Evolutionary conservation across 805 yeast species (phyloP).

Genomic region (Monosporozyma yasuniensis): DNA sequence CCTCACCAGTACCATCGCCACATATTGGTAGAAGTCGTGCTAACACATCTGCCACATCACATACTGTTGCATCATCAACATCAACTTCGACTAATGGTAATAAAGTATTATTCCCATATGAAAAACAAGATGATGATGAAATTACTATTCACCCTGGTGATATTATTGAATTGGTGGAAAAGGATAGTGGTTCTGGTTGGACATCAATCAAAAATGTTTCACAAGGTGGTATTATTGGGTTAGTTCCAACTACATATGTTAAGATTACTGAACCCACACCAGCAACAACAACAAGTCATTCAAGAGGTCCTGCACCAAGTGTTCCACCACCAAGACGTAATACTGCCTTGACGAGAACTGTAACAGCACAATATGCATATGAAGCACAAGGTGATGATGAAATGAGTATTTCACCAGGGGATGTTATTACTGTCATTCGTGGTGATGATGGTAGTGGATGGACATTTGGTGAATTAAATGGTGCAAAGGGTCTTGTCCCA

Average conservation of each 20-base stretch:
- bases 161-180: constrained; percentile 43
- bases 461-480: constrained; percentile 82
- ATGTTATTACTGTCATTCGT: constrained; percentile 54
- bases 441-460: constrained; percentile 83
- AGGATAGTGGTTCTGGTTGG: constrained; percentile 94
- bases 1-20: background rate
- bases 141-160: constrained; percentile 54
- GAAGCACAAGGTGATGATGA: constrained; percentile 75
- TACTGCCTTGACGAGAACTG: constrained; percentile 31
- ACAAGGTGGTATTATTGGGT: constrained; percentile 46
- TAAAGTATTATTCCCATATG: constrained; percentile 57
- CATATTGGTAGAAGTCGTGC: background rate
- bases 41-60: background rate
- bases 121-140: constrained; percentile 70
- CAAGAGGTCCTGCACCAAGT: constrained; percentile 56
- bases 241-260: constrained; percentile 80
- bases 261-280: constrained; percentile 33
- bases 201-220: constrained; percentile 46
- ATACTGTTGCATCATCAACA: background rate
- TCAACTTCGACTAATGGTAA: constrained; percentile 8
- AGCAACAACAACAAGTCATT: constrained; percentile 5
- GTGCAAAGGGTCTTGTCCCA: constrained; percentile 64
- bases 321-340: constrained; percentile 71
- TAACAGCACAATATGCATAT: constrained; percentile 69
- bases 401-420: constrained; percentile 62